A percentile compares a stretch with the other conserved stretches of the same genome.
phyloP scores from a whole-genome alignment of 768 basidiomycete species.

The Lactarius quietus region DNA sequence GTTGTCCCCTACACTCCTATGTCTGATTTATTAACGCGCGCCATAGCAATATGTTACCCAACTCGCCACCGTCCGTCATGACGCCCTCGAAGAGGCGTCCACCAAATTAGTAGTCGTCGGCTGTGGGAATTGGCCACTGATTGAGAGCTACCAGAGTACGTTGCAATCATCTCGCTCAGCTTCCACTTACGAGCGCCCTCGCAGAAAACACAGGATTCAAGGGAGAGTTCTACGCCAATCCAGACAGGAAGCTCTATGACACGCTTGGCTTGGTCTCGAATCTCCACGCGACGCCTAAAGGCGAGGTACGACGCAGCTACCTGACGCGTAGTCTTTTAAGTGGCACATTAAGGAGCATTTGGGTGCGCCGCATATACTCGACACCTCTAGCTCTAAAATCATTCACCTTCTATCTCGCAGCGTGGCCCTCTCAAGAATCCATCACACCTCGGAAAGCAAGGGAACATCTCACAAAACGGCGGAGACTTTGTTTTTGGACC shows the following conservation, averaged over 20 bases:
- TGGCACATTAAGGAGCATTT: conserved; percentile 17
- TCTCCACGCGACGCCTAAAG: conserved; percentile 15
- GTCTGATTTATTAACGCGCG: not conserved
- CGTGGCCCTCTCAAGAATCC: conserved; percentile 22
- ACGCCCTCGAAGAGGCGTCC: conserved; percentile 16
- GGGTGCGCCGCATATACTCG: conserved; percentile 1
- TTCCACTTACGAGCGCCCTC: not conserved
- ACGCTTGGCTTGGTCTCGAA: conserved; percentile 22
- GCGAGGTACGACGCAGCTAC: conserved; percentile 20
- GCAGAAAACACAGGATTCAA: conserved; percentile 18
- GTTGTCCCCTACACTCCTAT: not conserved
- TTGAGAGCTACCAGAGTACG: conserved; percentile 22
- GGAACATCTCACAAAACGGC: conserved; percentile 22
- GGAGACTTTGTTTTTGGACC: conserved; percentile 26
- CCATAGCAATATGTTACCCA: conserved; percentile 25
- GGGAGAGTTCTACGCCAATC: conserved; percentile 24
- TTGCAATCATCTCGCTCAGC: not conserved
- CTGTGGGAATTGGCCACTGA: conserved; percentile 24
- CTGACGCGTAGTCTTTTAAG: conserved; percentile 13
- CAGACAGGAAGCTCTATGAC: conserved; percentile 23
- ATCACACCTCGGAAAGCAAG: conserved; percentile 21
- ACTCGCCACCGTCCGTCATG: conserved; percentile 17
- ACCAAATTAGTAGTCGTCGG: conserved; percentile 18
- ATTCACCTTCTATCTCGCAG: not conserved
- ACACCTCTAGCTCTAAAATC: not conserved